Evolutionary conservation across 331 rosid genomes (phyloP).

Genomic region (Spiraea crenata): DNA sequence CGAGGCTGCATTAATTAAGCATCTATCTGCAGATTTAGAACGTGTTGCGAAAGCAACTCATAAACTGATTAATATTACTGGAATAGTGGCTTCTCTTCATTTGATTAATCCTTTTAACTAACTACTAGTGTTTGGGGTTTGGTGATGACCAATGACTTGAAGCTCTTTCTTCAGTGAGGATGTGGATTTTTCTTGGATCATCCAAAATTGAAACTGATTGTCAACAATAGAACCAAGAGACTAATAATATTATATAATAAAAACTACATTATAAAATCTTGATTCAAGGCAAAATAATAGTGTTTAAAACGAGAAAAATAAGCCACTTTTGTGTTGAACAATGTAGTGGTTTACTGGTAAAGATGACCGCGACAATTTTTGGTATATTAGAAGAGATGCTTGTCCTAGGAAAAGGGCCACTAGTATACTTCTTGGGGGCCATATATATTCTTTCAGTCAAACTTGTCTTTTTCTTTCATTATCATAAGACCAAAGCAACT

Average conservation of each 20-base stretch:
- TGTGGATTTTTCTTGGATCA: constrained; percentile 12
- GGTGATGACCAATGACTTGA: background rate
- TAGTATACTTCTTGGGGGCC: background rate
- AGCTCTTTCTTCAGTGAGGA: background rate
- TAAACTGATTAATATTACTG: background rate
- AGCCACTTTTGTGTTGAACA: background rate
- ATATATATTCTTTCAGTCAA: background rate
- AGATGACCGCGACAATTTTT: background rate
- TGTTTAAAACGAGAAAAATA: background rate
- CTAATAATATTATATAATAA: no score
- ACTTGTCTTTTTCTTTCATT: background rate
- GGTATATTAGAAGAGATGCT: no score
- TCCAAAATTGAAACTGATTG: background rate
- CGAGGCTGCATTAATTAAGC: background rate
- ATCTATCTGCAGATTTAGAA: background rate
- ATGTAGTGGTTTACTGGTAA: background rate
- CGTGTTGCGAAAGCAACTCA: background rate
- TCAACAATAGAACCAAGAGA: background rate
- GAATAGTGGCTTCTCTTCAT: no score
- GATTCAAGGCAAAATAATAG: background rate
- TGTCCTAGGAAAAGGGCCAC: background rate
- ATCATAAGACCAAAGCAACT: background rate
- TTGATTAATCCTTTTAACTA: no score
- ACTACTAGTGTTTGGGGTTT: no score
- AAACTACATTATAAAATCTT: background rate